Percentiles rank a stretch among this genome's conserved stretches.
These are phyloP conservation scores for Phylloporus sp. DNA, from an alignment of 768 basidiomycete genomes.

Conservation along the genomic window DNA sequence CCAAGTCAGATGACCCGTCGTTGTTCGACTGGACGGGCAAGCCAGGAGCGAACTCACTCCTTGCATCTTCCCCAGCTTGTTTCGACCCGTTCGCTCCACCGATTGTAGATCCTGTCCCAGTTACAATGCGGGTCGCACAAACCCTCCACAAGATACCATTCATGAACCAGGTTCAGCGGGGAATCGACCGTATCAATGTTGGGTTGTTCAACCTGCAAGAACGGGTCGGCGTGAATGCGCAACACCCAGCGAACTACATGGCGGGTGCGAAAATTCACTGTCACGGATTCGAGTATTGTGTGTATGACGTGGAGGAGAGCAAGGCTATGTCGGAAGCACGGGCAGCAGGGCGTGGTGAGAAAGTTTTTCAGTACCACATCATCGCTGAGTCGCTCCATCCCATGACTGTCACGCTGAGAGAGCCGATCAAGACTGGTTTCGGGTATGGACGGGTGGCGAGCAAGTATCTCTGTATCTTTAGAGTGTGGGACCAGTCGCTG, in stretches of 20 bases:
- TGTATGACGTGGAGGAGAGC: conserved; percentile 15
- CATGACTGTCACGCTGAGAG: conserved; percentile 18
- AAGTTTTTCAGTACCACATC: conserved; percentile 15
- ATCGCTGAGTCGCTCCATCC: conserved; percentile 15
- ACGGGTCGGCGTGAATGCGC: conserved; percentile 15
- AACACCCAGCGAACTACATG: conserved; percentile 20
- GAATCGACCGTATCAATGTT: conserved; percentile 10
- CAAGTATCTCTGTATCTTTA: conserved; percentile 16
- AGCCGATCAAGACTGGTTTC: conserved; percentile 18
- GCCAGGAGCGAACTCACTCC: conserved; percentile 11
- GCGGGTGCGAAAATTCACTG: conserved; percentile 19
- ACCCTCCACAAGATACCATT: conserved; percentile 10
- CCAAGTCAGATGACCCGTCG: conserved; percentile 17
- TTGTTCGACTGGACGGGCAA: conserved; percentile 26
- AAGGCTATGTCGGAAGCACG: conserved; percentile 9
- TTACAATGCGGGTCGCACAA: conserved; percentile 6
- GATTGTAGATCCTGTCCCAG: conserved; percentile 14
- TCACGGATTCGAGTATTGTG: conserved; percentile 19
- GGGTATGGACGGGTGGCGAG: conserved; percentile 13
- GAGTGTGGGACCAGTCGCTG: conserved; percentile 21
- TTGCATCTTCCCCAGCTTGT: conserved; percentile 16
- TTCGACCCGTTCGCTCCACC: conserved; percentile 22
- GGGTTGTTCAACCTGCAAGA: conserved; percentile 19
- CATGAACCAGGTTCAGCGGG: conserved; percentile 10
- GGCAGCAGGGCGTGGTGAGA: not conserved